A percentile compares a stretch with the other conserved stretches of the same genome.
Evolutionary conservation across 2,329 filamentous ascomycete species (phyloP).

Genomic region (Claviceps sp.): DNA sequence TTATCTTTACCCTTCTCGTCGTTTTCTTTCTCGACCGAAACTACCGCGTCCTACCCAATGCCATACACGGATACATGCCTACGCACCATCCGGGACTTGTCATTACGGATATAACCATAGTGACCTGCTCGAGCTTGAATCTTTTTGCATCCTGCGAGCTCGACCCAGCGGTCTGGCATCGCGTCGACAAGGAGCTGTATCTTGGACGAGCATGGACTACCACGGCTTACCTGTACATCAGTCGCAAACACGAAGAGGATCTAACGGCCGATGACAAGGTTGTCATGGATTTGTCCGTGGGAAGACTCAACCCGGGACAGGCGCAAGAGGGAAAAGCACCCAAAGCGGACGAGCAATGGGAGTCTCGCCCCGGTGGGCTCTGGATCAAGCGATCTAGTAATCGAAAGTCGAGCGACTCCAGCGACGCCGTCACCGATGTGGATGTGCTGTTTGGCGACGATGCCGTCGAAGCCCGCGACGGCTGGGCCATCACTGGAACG

Average conservation of each 20-base stretch:
- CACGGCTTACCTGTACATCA: constrained; percentile 69
- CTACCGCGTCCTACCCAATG: constrained; percentile 72
- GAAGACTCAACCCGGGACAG: constrained; percentile 50
- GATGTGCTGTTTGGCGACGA: constrained; percentile 85
- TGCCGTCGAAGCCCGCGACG: constrained; percentile 74
- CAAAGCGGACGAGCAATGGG: constrained; percentile 51
- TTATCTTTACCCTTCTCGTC: constrained; percentile 53
- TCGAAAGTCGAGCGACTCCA: constrained; percentile 60
- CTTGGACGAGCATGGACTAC: constrained; percentile 60
- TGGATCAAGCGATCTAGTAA: constrained; percentile 70
- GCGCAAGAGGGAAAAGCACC: constrained; percentile 8
- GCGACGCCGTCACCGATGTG: constrained; percentile 61
- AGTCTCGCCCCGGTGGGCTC: constrained; percentile 59
- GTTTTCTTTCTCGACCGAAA: constrained; percentile 76
- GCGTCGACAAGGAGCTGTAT: constrained; percentile 81
- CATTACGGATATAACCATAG: constrained; percentile 72
- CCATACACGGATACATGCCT: constrained; percentile 78
- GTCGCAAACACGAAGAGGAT: constrained; percentile 77
- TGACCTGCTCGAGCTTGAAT: constrained; percentile 63
- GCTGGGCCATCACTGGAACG: constrained; percentile 69
- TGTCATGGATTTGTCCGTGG: constrained; percentile 65
- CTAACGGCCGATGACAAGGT: constrained; percentile 61
- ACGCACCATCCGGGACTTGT: constrained; percentile 73
- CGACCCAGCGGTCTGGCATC: constrained; percentile 60
- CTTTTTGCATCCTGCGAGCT: constrained; percentile 63